phyloP scores from a whole-genome alignment of 225 moss, liverwort and hornwort genomes.

The Bryoerythrophyllum caledonicum region DNA sequence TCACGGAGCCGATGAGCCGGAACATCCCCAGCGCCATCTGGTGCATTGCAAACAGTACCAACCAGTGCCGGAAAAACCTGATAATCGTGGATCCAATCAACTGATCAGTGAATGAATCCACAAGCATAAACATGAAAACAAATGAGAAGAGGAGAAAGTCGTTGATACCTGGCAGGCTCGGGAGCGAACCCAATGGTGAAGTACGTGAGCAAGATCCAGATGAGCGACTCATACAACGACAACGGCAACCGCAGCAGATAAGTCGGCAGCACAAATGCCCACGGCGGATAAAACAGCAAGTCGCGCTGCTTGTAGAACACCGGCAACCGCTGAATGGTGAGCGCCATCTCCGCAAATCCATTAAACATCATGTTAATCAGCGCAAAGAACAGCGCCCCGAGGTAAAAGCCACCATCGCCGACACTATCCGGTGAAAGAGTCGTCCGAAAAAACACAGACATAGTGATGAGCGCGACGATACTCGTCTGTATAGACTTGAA shows the following conservation, averaged over 20 bases:
- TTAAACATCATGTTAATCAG: conserved; percentile 74
- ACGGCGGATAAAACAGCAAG: conserved; percentile 64
- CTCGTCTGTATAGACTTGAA: conserved; percentile 65
- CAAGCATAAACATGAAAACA: neutral
- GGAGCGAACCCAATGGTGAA: conserved; percentile 72
- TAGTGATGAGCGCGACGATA: conserved; percentile 58
- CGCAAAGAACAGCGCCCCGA: conserved; percentile 68
- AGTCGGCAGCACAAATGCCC: conserved; percentile 67
- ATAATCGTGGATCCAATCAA: neutral
- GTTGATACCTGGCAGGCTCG: conserved; percentile 45
- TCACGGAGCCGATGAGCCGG: conserved; percentile 67
- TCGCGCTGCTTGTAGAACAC: conserved; percentile 83
- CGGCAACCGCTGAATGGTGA: conserved; percentile 60
- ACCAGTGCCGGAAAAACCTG: conserved; percentile 82
- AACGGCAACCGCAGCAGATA: conserved; percentile 64
- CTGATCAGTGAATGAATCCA: neutral
- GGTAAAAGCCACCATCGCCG: conserved; percentile 33
- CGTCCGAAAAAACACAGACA: conserved; percentile 60
- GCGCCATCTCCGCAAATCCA: conserved; percentile 67
- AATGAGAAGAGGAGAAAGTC: no score
- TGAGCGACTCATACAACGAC: conserved; percentile 51
- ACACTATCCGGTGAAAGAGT: conserved; percentile 26
- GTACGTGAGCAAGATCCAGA: conserved; percentile 47
- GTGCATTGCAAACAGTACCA: conserved; percentile 78
- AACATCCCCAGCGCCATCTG: conserved; percentile 89